Conservation (phyloP, 1,284 basidiomycete species). For the Agroathelia rolfsii region DNA sequence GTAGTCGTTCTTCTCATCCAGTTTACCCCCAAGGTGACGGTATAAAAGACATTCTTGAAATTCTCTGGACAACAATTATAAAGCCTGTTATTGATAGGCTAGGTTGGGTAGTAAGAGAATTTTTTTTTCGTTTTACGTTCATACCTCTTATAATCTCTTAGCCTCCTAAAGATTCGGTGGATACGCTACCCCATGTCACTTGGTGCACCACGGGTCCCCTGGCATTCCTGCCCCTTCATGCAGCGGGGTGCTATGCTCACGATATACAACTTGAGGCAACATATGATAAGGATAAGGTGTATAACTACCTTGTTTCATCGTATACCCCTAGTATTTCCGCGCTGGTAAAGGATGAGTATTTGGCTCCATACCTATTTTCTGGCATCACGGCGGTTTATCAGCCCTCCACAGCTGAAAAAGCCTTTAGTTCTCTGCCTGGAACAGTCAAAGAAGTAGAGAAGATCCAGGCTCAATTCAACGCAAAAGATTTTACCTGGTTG, state of each 20-base stretch:
- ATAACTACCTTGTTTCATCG: slow-evolving; percentile 12
- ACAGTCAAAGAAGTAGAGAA: slow-evolving; percentile 4
- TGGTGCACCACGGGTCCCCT: slow-evolving; percentile 25
- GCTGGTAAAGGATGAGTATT: slow-evolving; percentile 13
- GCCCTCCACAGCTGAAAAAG: slow-evolving; percentile 3
- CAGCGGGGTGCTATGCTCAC: slow-evolving; percentile 18
- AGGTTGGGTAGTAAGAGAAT: too few relatives aligned
- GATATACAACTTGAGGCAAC: too few relatives aligned
- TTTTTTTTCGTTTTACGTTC: too few relatives aligned
- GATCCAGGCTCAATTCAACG: slow-evolving; percentile 2
- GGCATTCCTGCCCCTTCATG: slow-evolving; percentile 23
- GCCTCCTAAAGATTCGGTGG: too few relatives aligned
- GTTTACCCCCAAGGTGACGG: too few relatives aligned
- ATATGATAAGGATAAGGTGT: slow-evolving; percentile 5
- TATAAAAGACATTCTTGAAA: too few relatives aligned
- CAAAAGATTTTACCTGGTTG: too few relatives aligned
- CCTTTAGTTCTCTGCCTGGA: slow-evolving; percentile 3
- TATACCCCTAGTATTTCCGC: slow-evolving; percentile 16
- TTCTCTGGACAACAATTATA: too few relatives aligned
- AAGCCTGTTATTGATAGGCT: too few relatives aligned
- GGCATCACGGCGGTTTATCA: slow-evolving; percentile 5
- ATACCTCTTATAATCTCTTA: too few relatives aligned
- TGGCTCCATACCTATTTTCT: not conserved
- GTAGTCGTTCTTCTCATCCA: too few relatives aligned
- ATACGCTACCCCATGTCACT: slow-evolving; percentile 18